phyloP scores from a whole-genome alignment of 2,329 filamentous ascomycete species.

The Pestalotiopsis sp. region DNA sequence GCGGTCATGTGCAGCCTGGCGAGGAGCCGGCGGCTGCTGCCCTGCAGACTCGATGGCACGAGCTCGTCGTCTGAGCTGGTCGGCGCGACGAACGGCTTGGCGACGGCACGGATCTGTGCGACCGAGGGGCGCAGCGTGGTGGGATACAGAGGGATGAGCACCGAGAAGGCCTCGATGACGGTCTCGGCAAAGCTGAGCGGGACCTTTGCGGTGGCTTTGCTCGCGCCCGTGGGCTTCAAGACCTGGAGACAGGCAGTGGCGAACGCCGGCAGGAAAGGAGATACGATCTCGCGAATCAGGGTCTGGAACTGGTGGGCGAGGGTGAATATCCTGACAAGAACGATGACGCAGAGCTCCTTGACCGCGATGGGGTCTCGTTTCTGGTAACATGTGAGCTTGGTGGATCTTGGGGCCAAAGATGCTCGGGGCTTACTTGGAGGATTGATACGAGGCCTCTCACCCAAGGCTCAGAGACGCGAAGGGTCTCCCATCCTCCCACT shows the following conservation, averaged over 20 bases:
- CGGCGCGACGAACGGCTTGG: constrained; percentile 64
- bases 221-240: constrained; percentile 46
- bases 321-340: constrained; percentile 81
- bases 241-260: constrained; percentile 74
- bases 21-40: constrained; percentile 65
- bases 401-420: neutral
- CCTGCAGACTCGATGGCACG: constrained; percentile 55
- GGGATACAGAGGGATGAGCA: constrained; percentile 78
- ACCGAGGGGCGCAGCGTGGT: constrained; percentile 80
- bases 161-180: constrained; percentile 71
- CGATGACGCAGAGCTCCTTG: constrained; percentile 77
- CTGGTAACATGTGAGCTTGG: constrained; percentile 38
- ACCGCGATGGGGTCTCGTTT: constrained; percentile 77
- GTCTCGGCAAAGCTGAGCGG: constrained; percentile 61
- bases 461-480: constrained; percentile 76
- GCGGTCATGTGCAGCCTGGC: constrained; percentile 79
- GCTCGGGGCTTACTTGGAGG: constrained; percentile 58
- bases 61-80: constrained; percentile 55
- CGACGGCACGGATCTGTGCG: constrained; percentile 65
- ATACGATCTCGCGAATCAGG: constrained; percentile 83
- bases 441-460: constrained; percentile 75
- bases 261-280: constrained; percentile 76
- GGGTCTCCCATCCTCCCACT: constrained; percentile 80
- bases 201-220: constrained; percentile 37
- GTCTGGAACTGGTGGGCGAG: constrained; percentile 83